Base-by-base conservation (phyloP, 2,329 filamentous ascomycete genomes). In the Colletotrichum lini region DNA sequence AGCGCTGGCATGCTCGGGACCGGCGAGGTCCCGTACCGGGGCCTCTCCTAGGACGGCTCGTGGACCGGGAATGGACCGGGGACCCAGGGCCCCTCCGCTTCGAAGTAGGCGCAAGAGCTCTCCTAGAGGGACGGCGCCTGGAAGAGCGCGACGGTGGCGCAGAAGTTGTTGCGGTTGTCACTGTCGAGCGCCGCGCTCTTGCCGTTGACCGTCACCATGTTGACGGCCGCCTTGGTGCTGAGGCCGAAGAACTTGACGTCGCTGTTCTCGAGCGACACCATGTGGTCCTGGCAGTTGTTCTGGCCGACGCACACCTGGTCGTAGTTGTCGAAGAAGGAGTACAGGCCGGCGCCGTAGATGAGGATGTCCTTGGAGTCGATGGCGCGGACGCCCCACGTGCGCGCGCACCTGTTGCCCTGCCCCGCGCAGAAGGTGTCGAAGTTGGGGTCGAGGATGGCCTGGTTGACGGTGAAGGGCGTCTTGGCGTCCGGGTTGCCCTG, bases 311-410 rank as follows among this genome's bases (percentile, higher is more conserved):
- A 96, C 21, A 86, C 85, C 81, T 95, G 92, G 47, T 82, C 84
- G 82, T 96, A 96, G 85, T 95, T 94, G 80, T 96, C 89, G 78
- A 94, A 96, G 88, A 96, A 96, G 74, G 88, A 92, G 86, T 96
- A 96, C 70, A 95, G 83, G 35, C 93, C 93, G 6, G 89, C 92
- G 56, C 93, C 93, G 77, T 91, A 94, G 76, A 95, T 82, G 78
- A 88, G 89, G 21, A 95, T 79, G 72, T 94, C 88, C 12, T 85
- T 86, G 3, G 92, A 94, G 80, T 92, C 87, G 66, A 89, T 82
- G 50, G 94, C 85, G 30, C 93, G 91, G 56, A 96, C 85, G 76
- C 93, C 94, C 92, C 92, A 94, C 1, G 94, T 89, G 78, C 95
- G 94, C 72, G 89, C 90, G 80, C 93, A 95, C 71, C 74, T 78